Percentiles rank a stretch among this genome's conserved stretches.
Conservation (phyloP, 805 yeast species). For the Dipodascus albidus region DNA sequence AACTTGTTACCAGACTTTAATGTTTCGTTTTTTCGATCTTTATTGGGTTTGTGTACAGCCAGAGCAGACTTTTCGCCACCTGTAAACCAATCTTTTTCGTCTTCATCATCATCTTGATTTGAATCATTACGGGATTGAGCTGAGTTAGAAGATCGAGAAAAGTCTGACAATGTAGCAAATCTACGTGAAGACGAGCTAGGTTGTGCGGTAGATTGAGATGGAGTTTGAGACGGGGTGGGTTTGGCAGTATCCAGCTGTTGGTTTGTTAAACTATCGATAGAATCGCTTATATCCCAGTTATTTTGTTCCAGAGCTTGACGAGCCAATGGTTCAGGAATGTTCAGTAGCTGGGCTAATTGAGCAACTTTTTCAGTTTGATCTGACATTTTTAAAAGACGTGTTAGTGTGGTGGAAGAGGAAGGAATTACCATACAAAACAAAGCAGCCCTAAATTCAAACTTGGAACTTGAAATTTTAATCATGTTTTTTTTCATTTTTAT, state of each 20-base stretch:
- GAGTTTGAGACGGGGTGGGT: not conserved
- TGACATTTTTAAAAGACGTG: not conserved
- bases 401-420: not conserved
- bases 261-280: slow-evolving; percentile 5
- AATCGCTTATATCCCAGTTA: slow-evolving; percentile 21
- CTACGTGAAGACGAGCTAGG: slow-evolving; percentile 7
- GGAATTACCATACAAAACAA: not conserved
- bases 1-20: slow-evolving; percentile 12
- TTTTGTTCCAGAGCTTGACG: slow-evolving; percentile 26
- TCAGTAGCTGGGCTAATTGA: not conserved
- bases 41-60: slow-evolving; percentile 60
- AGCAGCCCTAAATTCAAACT: not conserved
- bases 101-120: slow-evolving; percentile 25
- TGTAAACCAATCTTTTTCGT: slow-evolving; percentile 34
- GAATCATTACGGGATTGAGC: slow-evolving; percentile 17
- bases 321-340: slow-evolving; percentile 20
- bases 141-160: slow-evolving; percentile 15
- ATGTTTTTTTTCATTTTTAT: too few relatives aligned
- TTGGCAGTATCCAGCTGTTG: not conserved
- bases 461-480: too few relatives aligned
- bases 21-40: slow-evolving; percentile 8
- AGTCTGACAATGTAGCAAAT: slow-evolving; percentile 23
- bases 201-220: not conserved
- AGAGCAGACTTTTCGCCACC: slow-evolving; percentile 65
- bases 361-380: not conserved